Evolutionary conservation across 768 basidiomycete genomes (phyloP), one percentile per base, ranked within the genome.

Genomic region (Mycena haematopus): DNA sequence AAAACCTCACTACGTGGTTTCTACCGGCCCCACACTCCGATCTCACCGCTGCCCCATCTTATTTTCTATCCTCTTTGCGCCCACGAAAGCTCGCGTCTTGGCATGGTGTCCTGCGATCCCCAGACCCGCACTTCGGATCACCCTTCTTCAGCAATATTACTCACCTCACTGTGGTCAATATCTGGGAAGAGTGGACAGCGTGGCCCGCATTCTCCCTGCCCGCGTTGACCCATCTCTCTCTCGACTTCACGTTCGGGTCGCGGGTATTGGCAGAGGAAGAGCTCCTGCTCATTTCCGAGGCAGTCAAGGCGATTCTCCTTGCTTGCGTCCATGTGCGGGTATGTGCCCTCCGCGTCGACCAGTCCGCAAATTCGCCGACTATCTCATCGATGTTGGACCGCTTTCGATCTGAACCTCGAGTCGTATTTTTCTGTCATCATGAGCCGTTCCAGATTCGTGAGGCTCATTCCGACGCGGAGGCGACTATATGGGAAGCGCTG

Each of bases 101-200:
- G n/a, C 56, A 62, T 42, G 71, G 70, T 24, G 56, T 73, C 29
- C 49, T 72, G 8, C 60, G 65, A 13, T 66, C 71, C 11, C 68
- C 66, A 13, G 58, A 67, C 60, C 70, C 71, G 6, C 60, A 62
- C 45, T 70, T 78, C 45, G 65, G 68, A 21, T 63, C 71, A 5
- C 69, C 74, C 4, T 74, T 79, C 64, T 79, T 79, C 66, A 67
- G 71, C 56, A 56, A 60, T 15, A 69, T 79, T 15, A 80, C 78
- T 0, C 78, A 80, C 60, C 72, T 81, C 14, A 74, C 76, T 1
- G 71, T 81, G 29, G 69, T 75, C 19, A 79, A 80, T 61, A 72
- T 69, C 62, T 81, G 79, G 79, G 76, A 80, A 40, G 78, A 80
- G 10, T 81, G 80, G 79, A 73, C 73, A 6, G 65, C 72, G 1